phyloP scores from a whole-genome alignment of 2,329 filamentous ascomycete genomes.

The Ceratocystis ficicola region DNA sequence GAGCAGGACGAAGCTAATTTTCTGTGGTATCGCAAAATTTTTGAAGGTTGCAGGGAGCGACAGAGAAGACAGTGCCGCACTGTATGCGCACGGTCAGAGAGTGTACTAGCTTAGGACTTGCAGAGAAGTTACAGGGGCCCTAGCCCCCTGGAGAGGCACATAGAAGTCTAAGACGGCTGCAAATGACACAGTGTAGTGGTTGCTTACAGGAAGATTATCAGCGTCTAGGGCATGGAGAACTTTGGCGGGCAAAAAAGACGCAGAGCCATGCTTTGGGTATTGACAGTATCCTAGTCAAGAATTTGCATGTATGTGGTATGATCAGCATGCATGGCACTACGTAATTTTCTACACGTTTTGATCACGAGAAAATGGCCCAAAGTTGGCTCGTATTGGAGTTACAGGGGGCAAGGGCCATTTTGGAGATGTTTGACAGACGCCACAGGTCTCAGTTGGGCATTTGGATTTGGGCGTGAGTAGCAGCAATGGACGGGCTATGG shows the following conservation, averaged over 20 bases:
- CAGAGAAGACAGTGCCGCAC: neutral
- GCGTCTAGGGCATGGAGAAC: too few species aligned
- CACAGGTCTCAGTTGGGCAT: neutral
- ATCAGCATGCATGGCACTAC: neutral
- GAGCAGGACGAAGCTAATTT: neutral
- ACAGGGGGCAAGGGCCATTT: neutral
- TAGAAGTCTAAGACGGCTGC: neutral
- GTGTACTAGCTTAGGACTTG: neutral
- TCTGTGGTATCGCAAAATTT: slow-evolving; percentile 17
- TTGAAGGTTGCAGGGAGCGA: slow-evolving; percentile 15
- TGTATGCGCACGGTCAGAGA: neutral
- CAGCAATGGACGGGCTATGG: neutral
- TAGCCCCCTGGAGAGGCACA: neutral
- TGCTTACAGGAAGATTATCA: neutral
- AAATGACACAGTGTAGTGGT: neutral
- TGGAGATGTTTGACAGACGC: neutral
- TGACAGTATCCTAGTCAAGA: neutral
- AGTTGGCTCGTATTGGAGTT: slow-evolving; percentile 2
- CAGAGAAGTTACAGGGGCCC: neutral
- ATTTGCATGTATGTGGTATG: neutral
- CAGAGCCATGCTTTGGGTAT: neutral
- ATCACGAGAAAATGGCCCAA: neutral
- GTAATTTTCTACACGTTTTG: neutral
- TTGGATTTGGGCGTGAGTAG: neutral
- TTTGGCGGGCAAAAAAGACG: neutral